phyloP scores from a whole-genome alignment of 352 stramenopile genomes.

The Pythium sukuiense region DNA sequence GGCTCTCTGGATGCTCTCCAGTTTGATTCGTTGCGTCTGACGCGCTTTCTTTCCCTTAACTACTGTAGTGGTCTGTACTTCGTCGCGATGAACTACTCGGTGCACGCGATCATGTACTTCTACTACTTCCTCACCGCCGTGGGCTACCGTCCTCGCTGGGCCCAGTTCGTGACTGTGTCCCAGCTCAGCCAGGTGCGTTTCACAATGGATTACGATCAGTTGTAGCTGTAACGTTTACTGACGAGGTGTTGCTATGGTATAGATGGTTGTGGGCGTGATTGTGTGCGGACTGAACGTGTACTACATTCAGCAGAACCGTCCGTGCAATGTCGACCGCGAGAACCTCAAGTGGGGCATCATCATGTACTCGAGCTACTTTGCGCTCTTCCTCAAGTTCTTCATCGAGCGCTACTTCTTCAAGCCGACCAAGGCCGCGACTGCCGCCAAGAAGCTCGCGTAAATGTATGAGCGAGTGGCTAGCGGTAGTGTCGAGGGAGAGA shows the following conservation, averaged over 20 bases:
- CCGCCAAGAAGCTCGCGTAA: constrained; percentile 31
- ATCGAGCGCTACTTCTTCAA: constrained; percentile 85
- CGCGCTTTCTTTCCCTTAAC: constrained; percentile 6
- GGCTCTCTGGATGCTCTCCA: not conserved
- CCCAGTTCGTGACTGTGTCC: constrained; percentile 85
- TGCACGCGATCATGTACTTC: constrained; percentile 98
- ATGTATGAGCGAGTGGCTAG: no score
- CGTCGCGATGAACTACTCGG: constrained; percentile 97
- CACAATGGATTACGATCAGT: not conserved
- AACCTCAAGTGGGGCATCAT: constrained; percentile 90
- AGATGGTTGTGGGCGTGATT: constrained; percentile 76
- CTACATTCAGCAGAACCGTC: constrained; percentile 68
- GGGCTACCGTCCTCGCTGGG: constrained; percentile 74
- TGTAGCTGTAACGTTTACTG: constrained; percentile 19
- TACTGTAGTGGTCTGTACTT: constrained; percentile 92
- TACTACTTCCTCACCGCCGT: constrained; percentile 93
- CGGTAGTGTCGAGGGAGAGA: not conserved
- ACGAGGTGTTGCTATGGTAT: constrained; percentile 3
- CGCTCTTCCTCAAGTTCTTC: constrained; percentile 93
- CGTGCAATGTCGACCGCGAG: constrained; percentile 76
- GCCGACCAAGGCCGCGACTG: constrained; percentile 9
- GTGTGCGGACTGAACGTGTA: constrained; percentile 75
- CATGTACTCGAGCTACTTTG: constrained; percentile 95
- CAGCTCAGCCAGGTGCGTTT: constrained; percentile 88
- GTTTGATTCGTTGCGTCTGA: not conserved